A percentile compares a stretch with the other conserved stretches of the same genome.
Conservation (phyloP, 2,329 filamentous ascomycete genomes). For the Trichoderma koningiopsis region DNA sequence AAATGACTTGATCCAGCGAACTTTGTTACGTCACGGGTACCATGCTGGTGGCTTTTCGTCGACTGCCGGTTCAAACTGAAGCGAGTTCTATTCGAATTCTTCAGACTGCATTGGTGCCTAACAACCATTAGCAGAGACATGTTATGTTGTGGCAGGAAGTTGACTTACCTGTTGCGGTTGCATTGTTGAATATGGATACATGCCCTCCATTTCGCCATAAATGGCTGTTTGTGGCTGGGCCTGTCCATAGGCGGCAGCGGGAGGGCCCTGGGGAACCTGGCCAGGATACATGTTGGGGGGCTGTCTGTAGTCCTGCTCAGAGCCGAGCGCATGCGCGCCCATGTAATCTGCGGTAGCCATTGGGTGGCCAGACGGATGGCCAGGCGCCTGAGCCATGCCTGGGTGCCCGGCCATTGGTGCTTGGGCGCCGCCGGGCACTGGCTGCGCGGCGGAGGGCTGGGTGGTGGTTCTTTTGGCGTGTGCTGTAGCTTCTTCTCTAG, state of each 20-base stretch:
- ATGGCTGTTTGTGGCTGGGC: conserved; percentile 68
- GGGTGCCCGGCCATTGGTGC: conserved; percentile 55
- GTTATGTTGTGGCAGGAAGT: background rate
- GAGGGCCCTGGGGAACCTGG: conserved; percentile 73
- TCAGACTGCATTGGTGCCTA: conserved; percentile 50
- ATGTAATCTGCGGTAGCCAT: conserved; percentile 67
- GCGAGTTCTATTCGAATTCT: conserved; percentile 46
- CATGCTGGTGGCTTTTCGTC: background rate
- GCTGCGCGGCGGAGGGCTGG: conserved; percentile 48
- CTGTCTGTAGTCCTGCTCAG: conserved; percentile 78
- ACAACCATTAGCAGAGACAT: conserved; percentile 25
- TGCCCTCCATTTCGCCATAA: conserved; percentile 78
- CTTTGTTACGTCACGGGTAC: background rate
- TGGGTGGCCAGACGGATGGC: conserved; percentile 56
- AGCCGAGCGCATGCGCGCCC: conserved; percentile 62
- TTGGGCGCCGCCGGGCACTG: conserved; percentile 54
- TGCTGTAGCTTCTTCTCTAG: conserved; percentile 85
- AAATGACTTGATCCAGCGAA: background rate
- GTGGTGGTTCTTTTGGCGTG: conserved; percentile 75
- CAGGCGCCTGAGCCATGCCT: conserved; percentile 55
- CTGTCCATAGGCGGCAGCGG: conserved; percentile 72
- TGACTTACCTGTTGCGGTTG: conserved; percentile 77
- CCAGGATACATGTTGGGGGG: conserved; percentile 80
- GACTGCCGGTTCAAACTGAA: background rate
- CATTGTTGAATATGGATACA: conserved; percentile 83